Base-by-base conservation (phyloP, 257 asterid genomes). In the Solanum raphanifolium region DNA sequence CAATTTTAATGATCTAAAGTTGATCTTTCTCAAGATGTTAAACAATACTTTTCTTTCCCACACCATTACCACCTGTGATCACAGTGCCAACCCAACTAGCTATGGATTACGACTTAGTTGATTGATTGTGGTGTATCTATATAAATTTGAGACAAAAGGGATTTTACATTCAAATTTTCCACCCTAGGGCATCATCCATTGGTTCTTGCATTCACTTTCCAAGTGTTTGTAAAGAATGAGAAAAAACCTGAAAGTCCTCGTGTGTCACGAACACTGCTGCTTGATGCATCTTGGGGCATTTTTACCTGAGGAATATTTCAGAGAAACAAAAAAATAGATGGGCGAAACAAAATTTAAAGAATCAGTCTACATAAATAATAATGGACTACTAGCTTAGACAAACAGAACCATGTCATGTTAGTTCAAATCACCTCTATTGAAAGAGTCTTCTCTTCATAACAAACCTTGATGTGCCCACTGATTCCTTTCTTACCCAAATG, bases 251-350 rank as follows among this genome's bases (percentile, higher is more conserved):
- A 95, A 89, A 96, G 98, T 87, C 98, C 99, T 92, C 98, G 93
- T 39, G 99, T 96, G 91, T 96, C 99, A 35, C 92, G 93, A 84
- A 96, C 95, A 13, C 93, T 81, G 91, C 92, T 94, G 87, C 91
- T 94, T 88, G 99, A 94, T 87, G 96, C 97, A 91, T 96, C 99
- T 90, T 96, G 99, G 82, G 99, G 99, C 99, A 96, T 96, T 89
- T 91, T 96, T 46, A 96, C 98, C 98, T 96, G 90, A 88, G 38
- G 73, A 76, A 41, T 35, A 82, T 81, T 46, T 81, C 41, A 29
- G 69, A 46, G 41, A 65, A 90, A 43, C 62, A 32, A 55, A 79
- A 27, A 34, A n/a, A 84, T 68, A 13, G 39, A 39, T 11, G 23
- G 10, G 55, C 3, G 34, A 16, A 38, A 16, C 12, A 81, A 18